Evolutionary conservation across 305 asterid genomes (phyloP).

Genomic region (Ruellia speciosa): DNA sequence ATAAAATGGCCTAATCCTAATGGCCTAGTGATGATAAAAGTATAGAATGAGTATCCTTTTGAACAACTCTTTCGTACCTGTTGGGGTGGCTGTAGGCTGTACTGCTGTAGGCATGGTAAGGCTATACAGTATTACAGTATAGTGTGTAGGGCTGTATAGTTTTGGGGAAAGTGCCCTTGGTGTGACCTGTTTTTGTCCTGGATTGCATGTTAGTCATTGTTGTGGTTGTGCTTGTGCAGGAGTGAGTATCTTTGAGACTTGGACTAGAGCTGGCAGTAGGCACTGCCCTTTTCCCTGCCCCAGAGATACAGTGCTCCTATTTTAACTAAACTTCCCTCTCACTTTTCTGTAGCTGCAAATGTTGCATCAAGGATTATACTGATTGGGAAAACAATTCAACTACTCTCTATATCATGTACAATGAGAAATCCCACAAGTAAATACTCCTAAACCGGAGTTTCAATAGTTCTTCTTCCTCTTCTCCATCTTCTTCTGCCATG

Average conservation of each 20-base stretch:
- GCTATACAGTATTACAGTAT: too few relatives aligned
- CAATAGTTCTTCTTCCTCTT: neutral
- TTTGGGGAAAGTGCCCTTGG: neutral
- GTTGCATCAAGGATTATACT: conserved; percentile 21
- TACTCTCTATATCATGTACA: conserved; percentile 13
- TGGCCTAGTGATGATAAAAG: too few relatives aligned
- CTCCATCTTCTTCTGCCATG: neutral
- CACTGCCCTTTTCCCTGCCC: conserved; percentile 24
- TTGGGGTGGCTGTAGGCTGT: too few relatives aligned
- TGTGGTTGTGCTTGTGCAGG: neutral
- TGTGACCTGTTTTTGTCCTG: conserved; percentile 26
- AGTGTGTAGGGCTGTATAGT: too few relatives aligned
- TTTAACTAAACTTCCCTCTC: conserved; percentile 22
- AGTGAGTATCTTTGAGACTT: conserved; percentile 18
- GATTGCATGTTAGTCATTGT: conserved; percentile 39
- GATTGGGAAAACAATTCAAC: conserved; percentile 17
- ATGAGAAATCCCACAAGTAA: neutral
- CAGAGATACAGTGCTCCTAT: conserved; percentile 14
- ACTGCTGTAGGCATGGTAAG: too few relatives aligned
- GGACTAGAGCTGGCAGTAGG: conserved; percentile 20
- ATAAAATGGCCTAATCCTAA: too few relatives aligned
- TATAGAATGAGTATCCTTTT: too few relatives aligned
- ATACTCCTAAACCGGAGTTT: conserved; percentile 1
- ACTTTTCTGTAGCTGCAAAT: conserved; percentile 19
- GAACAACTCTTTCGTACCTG: too few relatives aligned